Conservation (phyloP, 805 yeast genomes). For the Pichia thaimueangensis region DNA sequence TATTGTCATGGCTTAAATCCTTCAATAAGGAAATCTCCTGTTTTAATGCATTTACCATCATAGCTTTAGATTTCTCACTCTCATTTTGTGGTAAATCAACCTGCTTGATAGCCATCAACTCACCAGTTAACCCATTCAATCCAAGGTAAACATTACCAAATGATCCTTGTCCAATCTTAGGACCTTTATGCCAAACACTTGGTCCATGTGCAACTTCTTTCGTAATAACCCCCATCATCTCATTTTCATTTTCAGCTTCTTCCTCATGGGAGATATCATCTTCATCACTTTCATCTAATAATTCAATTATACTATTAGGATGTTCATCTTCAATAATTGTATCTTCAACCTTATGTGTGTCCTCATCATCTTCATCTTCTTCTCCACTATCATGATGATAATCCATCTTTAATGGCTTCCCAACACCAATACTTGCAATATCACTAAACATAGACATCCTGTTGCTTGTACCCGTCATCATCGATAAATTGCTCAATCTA, state of each 20-base stretch:
- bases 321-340: conserved; percentile 13
- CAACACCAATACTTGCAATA: conserved; percentile 27
- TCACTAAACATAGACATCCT: conserved; percentile 25
- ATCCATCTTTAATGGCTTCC: conserved; percentile 23
- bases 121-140: conserved; percentile 88
- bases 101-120: conserved; percentile 94
- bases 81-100: conserved; percentile 55
- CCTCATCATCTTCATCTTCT: not conserved
- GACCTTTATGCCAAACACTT: conserved; percentile 85
- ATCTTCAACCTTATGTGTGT: not conserved
- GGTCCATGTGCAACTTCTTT: conserved; percentile 51
- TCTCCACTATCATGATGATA: conserved; percentile 40
- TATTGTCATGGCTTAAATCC: conserved; percentile 82
- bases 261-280: conserved; percentile 21
- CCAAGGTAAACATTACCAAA: conserved; percentile 93
- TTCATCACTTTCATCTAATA: conserved; percentile 37
- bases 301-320: conserved; percentile 40
- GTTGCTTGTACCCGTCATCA: conserved; percentile 8
- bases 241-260: conserved; percentile 26
- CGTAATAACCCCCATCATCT: conserved; percentile 31
- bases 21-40: conserved; percentile 74
- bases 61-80: conserved; percentile 26
- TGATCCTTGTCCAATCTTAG: conserved; percentile 89
- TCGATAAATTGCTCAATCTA: conserved; percentile 12
- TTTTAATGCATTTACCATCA: conserved; percentile 73